Conservation (phyloP, 2,329 filamentous ascomycete genomes). For the Hirsutella thompsonii region DNA sequence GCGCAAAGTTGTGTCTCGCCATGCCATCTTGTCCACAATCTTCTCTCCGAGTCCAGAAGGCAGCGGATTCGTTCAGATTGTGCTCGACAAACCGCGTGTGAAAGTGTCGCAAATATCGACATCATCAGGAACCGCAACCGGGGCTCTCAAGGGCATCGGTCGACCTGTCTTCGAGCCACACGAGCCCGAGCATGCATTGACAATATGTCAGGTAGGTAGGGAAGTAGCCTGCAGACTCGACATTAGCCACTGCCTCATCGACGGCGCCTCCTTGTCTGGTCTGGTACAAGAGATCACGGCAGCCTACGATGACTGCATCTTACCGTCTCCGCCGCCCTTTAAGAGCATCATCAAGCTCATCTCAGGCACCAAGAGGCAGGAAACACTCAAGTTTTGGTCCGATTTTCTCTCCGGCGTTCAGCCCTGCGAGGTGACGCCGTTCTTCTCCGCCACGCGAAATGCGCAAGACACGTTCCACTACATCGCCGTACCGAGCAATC, state of each 20-base stretch:
- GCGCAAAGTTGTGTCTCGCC: neutral
- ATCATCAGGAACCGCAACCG: neutral
- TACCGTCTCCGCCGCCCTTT: neutral
- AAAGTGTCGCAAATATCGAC: neutral
- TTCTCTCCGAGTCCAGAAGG: neutral
- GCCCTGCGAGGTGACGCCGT: neutral
- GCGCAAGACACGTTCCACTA: too few relatives aligned
- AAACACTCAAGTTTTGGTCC: neutral
- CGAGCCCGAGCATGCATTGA: constrained; percentile 1
- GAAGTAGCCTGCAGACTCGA: neutral
- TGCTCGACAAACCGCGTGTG: neutral
- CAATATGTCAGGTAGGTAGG: neutral
- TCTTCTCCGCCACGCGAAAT: neutral
- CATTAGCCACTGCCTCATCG: neutral
- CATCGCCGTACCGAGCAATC: neutral
- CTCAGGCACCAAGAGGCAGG: neutral
- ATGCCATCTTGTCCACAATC: neutral
- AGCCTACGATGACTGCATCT: neutral
- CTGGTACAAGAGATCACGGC: neutral
- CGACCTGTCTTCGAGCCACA: neutral
- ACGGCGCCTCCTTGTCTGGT: neutral
- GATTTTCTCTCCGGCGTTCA: neutral
- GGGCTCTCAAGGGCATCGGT: neutral
- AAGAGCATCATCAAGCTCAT: neutral
- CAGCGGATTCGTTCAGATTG: neutral